Evolutionary conservation across 2,329 filamentous ascomycete genomes (phyloP), one percentile per base, ranked within the genome.

Genomic region (Bipolaris oryzae): DNA sequence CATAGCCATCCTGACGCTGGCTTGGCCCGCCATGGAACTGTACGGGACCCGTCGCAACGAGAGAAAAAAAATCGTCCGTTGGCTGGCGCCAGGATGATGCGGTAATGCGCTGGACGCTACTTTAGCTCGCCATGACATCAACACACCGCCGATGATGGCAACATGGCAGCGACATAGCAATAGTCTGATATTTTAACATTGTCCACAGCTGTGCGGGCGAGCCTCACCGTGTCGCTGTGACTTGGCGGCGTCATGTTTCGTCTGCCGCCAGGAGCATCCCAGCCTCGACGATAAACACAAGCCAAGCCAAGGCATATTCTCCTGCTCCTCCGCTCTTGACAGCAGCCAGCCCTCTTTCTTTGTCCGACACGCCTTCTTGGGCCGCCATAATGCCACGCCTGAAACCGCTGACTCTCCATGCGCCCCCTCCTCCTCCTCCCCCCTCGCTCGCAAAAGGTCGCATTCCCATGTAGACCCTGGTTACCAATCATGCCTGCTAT

Each of bases 51-150:
- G 33, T 50, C 49, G 43, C 54, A 54, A 3, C 25, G 20, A 41
- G 18, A 11, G 7, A 25, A 39, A 23, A 41, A 45, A 53, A 44
- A 41, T 50, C 48, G 51, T 28, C 28, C 44, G n/a, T 55, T 20
- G 45, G 3, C 45, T 21, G 11, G 53, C 23, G 53, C 34, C 45
- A 53, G 44, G 37, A 50, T 61, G 56, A 61, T 64, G 60, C 62
- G 43, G 37, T 41, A 39, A 25, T 62, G 63, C 51, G 50, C 59
- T 68, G 57, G 64, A 37, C 58, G 20, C 43, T 43, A 18, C 15
- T 15, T 48, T 60, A 61, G 62, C 52, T 21, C 39, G 43, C 43
- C 58, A 62, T 60, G 65, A 69, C 66, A 64, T 69, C 67, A 69
- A 59, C 55, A 63, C 44, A 49, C 60, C 20, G 56, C 55, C 53